Conservation (phyloP, 768 basidiomycete species). For the Leccinum variicolor region DNA sequence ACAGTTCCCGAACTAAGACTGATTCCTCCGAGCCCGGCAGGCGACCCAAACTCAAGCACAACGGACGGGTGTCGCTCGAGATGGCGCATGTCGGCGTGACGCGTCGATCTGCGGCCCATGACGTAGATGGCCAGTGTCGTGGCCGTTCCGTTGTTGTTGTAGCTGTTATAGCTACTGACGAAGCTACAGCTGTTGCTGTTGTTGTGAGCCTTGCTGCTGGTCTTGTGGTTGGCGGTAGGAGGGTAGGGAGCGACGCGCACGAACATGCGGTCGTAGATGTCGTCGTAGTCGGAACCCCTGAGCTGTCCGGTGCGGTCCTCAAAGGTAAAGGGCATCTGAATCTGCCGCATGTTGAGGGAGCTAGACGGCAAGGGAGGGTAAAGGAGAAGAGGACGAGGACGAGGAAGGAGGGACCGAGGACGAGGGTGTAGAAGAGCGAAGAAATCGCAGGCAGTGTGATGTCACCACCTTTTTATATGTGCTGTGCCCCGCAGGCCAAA, state of each 20-base stretch:
- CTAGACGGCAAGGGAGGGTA: background rate
- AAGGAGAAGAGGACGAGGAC: background rate
- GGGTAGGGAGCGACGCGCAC: conserved; percentile 56
- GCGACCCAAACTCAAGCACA: conserved; percentile 53
- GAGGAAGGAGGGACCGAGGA: background rate
- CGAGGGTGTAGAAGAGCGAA: background rate
- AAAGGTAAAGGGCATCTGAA: conserved; percentile 50
- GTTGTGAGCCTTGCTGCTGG: background rate
- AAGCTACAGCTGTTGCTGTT: background rate
- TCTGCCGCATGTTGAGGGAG: conserved; percentile 10
- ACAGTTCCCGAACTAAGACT: background rate
- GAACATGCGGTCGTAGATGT: conserved; percentile 75
- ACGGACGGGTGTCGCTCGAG: conserved; percentile 51
- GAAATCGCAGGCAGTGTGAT: background rate
- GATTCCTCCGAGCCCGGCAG: conserved; percentile 58
- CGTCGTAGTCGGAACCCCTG: conserved; percentile 64
- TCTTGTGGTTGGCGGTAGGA: conserved; percentile 23
- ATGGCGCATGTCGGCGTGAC: conserved; percentile 53
- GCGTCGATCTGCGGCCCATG: conserved; percentile 63
- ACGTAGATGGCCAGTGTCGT: conserved; percentile 55
- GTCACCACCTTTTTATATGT: conserved; percentile 16
- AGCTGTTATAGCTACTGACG: background rate
- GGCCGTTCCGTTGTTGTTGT: background rate
- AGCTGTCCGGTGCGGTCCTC: conserved; percentile 65
- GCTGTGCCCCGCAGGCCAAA: conserved; percentile 19